Conservation (phyloP, 352 stramenopile genomes). For the Elongisporangium anandrum region DNA sequence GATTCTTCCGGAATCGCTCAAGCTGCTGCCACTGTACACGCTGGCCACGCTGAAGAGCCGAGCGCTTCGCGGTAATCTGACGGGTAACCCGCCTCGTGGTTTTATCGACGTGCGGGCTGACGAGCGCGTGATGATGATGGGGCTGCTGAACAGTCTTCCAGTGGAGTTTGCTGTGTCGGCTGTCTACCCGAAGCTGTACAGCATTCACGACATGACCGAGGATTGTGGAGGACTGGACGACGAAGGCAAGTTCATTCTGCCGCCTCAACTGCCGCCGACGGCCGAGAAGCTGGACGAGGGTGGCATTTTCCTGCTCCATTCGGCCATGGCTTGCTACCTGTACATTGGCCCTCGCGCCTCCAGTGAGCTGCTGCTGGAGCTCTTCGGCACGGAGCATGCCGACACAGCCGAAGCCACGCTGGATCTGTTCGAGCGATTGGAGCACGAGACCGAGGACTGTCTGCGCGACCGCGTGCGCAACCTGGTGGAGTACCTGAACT, state of each 20-base stretch:
- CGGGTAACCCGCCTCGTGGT: slow-evolving; percentile 66
- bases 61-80: slow-evolving; percentile 80
- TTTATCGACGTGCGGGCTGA: slow-evolving; percentile 85
- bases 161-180: slow-evolving; percentile 83
- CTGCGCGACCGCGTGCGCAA: slow-evolving; percentile 61
- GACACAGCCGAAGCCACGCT: slow-evolving; percentile 72
- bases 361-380: slow-evolving; percentile 63
- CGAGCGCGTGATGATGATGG: slow-evolving; percentile 86
- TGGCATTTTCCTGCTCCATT: slow-evolving; percentile 87
- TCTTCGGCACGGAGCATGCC: slow-evolving; percentile 83
- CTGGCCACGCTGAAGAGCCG: slow-evolving; percentile 84
- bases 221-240: slow-evolving; percentile 77
- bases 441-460: slow-evolving; percentile 45
- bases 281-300: slow-evolving; percentile 84
- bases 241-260: slow-evolving; percentile 70
- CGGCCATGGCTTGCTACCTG: slow-evolving; percentile 83
- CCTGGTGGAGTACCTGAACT: slow-evolving; percentile 77
- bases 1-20: slow-evolving; percentile 90
- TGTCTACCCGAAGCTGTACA: slow-evolving; percentile 88
- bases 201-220: slow-evolving; percentile 79
- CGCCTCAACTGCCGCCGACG: slow-evolving; percentile 68
- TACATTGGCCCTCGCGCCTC: slow-evolving; percentile 79
- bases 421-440: slow-evolving; percentile 60
- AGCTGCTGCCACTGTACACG: slow-evolving; percentile 88
- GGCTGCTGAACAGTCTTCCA: slow-evolving; percentile 68